Percentiles rank a stretch among this genome's conserved stretches.
Evolutionary conservation across 2,329 filamentous ascomycete genomes (phyloP).

Genomic region (Simplicillium aogashimaense): DNA sequence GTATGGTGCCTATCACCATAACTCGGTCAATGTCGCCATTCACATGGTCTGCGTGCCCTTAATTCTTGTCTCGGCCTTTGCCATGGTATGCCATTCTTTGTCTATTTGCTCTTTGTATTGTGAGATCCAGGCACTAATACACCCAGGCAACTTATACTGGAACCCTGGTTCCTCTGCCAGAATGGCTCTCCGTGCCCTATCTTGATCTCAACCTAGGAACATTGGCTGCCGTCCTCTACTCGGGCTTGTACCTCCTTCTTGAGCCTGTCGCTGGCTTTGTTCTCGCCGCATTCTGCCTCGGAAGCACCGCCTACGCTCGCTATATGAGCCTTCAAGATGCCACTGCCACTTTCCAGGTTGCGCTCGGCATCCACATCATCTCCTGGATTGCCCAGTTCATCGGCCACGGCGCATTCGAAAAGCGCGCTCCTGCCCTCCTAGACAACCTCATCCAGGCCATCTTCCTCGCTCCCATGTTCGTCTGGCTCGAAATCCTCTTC

Average conservation of each 20-base stretch:
- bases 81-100: slow-evolving; percentile 44
- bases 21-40: slow-evolving; percentile 66
- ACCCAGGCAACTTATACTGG: slow-evolving; percentile 51
- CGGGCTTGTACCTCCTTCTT: slow-evolving; percentile 76
- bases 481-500: slow-evolving; percentile 94
- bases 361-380: slow-evolving; percentile 58
- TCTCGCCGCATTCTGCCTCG: slow-evolving; percentile 67
- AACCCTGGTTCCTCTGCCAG: slow-evolving; percentile 53
- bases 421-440: slow-evolving; percentile 75
- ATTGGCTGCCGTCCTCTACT: slow-evolving; percentile 57
- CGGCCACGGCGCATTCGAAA: slow-evolving; percentile 83
- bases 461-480: slow-evolving; percentile 89
- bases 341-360: slow-evolving; percentile 39
- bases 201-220: slow-evolving; percentile 58
- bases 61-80: slow-evolving; percentile 61
- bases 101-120: slow-evolving; percentile 3
- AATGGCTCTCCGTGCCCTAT: slow-evolving; percentile 58
- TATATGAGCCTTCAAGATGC: slow-evolving; percentile 54
- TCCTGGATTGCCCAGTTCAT: slow-evolving; percentile 87
- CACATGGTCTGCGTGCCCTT: slow-evolving; percentile 73
- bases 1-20: slow-evolving; percentile 80
- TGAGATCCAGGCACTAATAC: slow-evolving; percentile 4
- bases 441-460: slow-evolving; percentile 89
- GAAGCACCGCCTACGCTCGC: slow-evolving; percentile 64
- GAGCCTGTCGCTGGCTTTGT: slow-evolving; percentile 84